Conservation (phyloP, 495 filamentous ascomycete species). For the Bacidia rubella region DNA sequence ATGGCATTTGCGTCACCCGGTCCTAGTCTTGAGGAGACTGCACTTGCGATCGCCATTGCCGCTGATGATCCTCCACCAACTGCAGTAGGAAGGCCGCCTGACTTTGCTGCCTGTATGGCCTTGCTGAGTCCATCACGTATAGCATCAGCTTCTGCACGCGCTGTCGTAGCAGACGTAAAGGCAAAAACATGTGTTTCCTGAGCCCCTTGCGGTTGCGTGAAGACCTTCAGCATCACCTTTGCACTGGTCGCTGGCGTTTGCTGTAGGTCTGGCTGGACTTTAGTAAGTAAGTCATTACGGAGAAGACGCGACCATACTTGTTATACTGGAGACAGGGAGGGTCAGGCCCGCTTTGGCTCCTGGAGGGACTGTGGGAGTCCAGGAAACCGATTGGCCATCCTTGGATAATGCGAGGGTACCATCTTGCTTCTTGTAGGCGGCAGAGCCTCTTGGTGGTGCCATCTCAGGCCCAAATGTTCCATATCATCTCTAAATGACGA, state of each 20-base stretch:
- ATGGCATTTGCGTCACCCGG: slow-evolving; percentile 37
- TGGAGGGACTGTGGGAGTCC: slow-evolving; percentile 53
- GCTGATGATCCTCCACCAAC: slow-evolving; percentile 30
- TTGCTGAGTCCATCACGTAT: slow-evolving; percentile 72
- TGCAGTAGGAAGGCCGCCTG: slow-evolving; percentile 29
- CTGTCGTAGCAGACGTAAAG: slow-evolving; percentile 65
- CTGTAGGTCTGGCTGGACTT: slow-evolving; percentile 71
- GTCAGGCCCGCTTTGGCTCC: slow-evolving; percentile 45
- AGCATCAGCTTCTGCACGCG: slow-evolving; percentile 68
- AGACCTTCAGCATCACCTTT: slow-evolving; percentile 86
- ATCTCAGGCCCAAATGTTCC: slow-evolving; percentile 20
- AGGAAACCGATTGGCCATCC: slow-evolving; percentile 59
- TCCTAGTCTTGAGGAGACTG: slow-evolving; percentile 27
- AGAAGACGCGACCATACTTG: slow-evolving; percentile 42
- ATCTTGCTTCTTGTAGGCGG: slow-evolving; percentile 93
- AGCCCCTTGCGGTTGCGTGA: slow-evolving; percentile 48
- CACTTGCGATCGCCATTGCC: slow-evolving; percentile 47
- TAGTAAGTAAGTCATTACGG: no score
- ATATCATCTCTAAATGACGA: slow-evolving; percentile 15
- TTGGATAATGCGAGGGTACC: slow-evolving; percentile 61
- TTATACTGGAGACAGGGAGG: slow-evolving; percentile 61
- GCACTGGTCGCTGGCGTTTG: slow-evolving; percentile 70
- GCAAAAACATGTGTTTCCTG: slow-evolving; percentile 64
- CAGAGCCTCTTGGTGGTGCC: slow-evolving; percentile 53
- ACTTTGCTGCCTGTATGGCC: slow-evolving; percentile 56